Conservation (phyloP, 306 rosid genomes). For the Vigna mungo region DNA sequence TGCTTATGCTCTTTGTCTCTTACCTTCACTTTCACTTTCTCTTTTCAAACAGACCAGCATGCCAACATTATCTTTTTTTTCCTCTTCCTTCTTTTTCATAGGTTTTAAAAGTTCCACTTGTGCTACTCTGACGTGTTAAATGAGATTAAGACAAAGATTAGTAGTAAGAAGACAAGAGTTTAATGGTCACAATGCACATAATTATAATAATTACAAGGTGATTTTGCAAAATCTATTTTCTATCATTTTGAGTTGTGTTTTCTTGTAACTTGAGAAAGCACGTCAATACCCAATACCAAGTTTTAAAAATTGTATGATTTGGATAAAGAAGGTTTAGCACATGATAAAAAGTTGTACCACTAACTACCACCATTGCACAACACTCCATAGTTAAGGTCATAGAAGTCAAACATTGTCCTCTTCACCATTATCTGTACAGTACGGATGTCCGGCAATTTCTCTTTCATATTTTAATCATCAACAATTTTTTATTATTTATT, state of each 20-base stretch:
- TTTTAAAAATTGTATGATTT: background rate
- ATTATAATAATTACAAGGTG: background rate
- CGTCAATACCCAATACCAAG: background rate
- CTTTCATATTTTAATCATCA: background rate
- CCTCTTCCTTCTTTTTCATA: background rate
- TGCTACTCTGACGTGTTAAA: constrained; percentile 39
- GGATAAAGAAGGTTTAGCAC: background rate
- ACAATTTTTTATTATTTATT: background rate
- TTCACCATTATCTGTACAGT: constrained; percentile 23
- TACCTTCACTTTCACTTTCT: constrained; percentile 36
- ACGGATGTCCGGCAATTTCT: constrained; percentile 39
- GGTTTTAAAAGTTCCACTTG: constrained; percentile 15
- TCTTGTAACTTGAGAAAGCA: background rate
- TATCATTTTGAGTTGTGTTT: no score
- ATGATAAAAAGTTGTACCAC: constrained; percentile 22
- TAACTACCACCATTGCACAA: background rate
- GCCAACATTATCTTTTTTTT: background rate
- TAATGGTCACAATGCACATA: background rate
- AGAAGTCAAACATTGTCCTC: constrained; percentile 27
- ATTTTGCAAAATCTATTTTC: no score
- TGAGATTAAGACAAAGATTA: constrained; percentile 31
- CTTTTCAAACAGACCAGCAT: background rate
- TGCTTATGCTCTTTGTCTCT: background rate
- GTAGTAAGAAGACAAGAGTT: constrained; percentile 1
- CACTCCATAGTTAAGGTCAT: constrained; percentile 21